Percentiles rank a stretch among this genome's conserved stretches.
Evolutionary conservation across 2,329 filamentous ascomycete genomes (phyloP).

Genomic region (Dothistroma septosporum): DNA sequence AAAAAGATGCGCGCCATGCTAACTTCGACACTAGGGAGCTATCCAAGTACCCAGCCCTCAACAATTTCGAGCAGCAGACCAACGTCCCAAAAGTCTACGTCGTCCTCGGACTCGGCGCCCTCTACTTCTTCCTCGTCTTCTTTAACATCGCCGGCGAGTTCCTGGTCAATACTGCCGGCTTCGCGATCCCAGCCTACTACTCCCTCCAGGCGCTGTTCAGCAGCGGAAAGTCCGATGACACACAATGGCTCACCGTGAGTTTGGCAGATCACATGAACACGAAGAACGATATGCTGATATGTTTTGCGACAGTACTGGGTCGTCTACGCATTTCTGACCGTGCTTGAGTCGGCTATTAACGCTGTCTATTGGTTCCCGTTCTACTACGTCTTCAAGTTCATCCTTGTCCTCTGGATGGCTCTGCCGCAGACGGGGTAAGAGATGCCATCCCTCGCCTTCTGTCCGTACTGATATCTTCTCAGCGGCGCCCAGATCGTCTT

Average conservation of each 20-base stretch:
- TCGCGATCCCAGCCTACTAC: conserved; percentile 79
- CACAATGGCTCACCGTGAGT: conserved; percentile 64
- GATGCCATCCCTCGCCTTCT: conserved; percentile 10
- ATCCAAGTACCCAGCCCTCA: conserved; percentile 77
- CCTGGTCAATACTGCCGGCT: conserved; percentile 80
- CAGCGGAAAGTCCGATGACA: conserved; percentile 68
- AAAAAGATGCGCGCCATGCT: neutral
- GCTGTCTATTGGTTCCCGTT: conserved; percentile 94
- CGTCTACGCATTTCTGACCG: conserved; percentile 75
- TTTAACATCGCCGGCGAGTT: conserved; percentile 89
- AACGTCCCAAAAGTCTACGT: conserved; percentile 81
- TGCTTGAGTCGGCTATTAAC: conserved; percentile 75
- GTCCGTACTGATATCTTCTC: conserved; percentile 21
- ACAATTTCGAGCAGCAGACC: conserved; percentile 81
- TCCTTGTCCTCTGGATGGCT: conserved; percentile 94
- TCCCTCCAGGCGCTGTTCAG: conserved; percentile 75
- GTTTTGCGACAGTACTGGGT: conserved; percentile 67
- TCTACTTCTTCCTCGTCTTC: conserved; percentile 89
- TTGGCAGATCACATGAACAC: neutral
- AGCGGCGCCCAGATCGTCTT: conserved; percentile 96
- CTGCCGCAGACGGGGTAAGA: conserved; percentile 89
- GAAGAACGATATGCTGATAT: conserved; percentile 13
- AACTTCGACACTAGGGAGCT: conserved; percentile 52
- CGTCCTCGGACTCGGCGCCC: conserved; percentile 67
- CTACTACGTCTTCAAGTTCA: conserved; percentile 99